These are phyloP conservation scores for Stevia rebaudiana DNA, from an alignment of 140 eudicot species.

Conservation along the genomic window DNA sequence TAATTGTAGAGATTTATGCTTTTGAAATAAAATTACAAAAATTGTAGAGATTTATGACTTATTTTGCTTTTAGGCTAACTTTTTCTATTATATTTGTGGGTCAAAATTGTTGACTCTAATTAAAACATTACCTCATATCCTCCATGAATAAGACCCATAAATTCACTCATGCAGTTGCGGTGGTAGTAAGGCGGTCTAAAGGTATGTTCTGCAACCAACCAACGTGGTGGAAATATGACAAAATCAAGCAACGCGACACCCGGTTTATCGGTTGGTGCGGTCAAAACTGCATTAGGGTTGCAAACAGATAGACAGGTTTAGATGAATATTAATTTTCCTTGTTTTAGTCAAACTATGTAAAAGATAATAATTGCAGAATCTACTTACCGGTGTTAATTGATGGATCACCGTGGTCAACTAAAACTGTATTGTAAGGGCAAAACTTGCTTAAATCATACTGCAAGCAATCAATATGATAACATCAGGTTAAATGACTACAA, in stretches of 20 bases:
- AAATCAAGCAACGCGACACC: slow-evolving; percentile 99
- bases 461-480: slow-evolving; percentile 19
- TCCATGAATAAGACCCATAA: slow-evolving; percentile 96
- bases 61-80: background rate
- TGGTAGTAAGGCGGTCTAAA: slow-evolving; percentile 98
- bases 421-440: slow-evolving; percentile 93
- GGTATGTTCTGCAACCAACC: slow-evolving; percentile 99
- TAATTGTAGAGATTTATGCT: background rate
- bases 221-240: slow-evolving; percentile 97
- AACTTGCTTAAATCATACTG: slow-evolving; percentile 88
- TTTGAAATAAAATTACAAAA: background rate
- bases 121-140: slow-evolving; percentile 68
- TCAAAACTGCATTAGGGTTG: slow-evolving; percentile 54
- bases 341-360: background rate
- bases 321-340: background rate
- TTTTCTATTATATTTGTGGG: background rate
- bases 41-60: background rate
- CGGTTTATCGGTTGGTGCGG: slow-evolving; percentile 94
- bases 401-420: slow-evolving; percentile 93
- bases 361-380: background rate
- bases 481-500: slow-evolving; percentile 5
- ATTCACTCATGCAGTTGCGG: slow-evolving; percentile 99
- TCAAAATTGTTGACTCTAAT: background rate
- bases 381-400: slow-evolving; percentile 85
- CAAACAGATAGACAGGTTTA: slow-evolving; percentile 2